Evolutionary conservation across 371 early-diverging fungal species (phyloP).

Genomic region (Umbelopsis sp.): DNA sequence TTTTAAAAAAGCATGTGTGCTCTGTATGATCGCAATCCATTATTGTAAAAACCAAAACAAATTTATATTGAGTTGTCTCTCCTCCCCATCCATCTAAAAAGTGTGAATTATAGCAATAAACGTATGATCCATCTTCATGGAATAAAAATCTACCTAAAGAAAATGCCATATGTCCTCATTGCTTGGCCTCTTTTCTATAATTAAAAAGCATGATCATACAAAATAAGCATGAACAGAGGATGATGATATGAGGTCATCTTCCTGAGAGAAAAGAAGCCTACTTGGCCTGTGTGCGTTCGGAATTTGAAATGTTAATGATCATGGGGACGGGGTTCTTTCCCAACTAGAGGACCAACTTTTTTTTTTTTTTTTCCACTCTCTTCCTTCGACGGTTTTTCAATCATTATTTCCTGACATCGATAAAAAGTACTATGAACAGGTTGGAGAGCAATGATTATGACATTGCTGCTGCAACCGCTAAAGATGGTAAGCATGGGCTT

Average conservation of each 20-base stretch:
- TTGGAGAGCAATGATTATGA: constrained; percentile 10
- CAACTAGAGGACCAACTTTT: background rate
- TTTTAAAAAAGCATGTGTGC: background rate
- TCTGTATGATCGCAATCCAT: background rate
- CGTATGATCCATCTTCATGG: too few species aligned
- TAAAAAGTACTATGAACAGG: background rate
- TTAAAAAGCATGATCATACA: too few species aligned
- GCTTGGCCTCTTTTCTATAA: too few species aligned
- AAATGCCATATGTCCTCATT: too few species aligned
- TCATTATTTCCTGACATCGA: background rate
- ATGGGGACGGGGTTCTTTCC: background rate
- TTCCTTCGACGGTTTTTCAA: background rate
- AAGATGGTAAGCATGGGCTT: background rate
- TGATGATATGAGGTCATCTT: too few species aligned
- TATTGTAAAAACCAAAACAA: constrained; percentile 3
- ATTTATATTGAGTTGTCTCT: background rate
- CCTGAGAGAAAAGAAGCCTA: background rate
- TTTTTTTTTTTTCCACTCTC: background rate
- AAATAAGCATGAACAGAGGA: too few species aligned
- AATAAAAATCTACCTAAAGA: too few species aligned
- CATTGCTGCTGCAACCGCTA: constrained; percentile 13
- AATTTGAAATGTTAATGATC: background rate
- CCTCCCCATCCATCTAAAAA: background rate
- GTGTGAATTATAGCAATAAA: background rate
- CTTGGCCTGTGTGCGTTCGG: background rate